Evolutionary conservation across 352 stramenopile genomes (phyloP).

Genomic region (Peronospora farinosa): DNA sequence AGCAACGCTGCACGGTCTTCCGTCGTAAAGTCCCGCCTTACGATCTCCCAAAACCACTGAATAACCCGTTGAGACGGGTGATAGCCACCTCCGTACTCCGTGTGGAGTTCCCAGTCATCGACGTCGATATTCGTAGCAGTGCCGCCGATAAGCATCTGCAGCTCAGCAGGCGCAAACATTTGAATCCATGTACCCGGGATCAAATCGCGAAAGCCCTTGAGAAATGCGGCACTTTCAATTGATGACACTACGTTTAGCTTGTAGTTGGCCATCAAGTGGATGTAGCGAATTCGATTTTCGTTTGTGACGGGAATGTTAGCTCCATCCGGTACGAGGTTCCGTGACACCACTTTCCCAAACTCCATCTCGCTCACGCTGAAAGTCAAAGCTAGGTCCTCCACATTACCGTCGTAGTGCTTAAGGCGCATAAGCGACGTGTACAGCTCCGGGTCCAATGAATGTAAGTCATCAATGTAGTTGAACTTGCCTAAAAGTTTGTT

Average conservation of each 20-base stretch:
- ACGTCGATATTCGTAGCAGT: conserved; percentile 92
- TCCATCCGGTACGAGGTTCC: conserved; percentile 83
- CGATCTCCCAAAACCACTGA: conserved; percentile 78
- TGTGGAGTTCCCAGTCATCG: conserved; percentile 91
- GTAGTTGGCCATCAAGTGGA: conserved; percentile 94
- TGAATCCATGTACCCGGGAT: conserved; percentile 73
- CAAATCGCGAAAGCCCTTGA: conserved; percentile 68
- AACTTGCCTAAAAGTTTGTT: conserved; percentile 90
- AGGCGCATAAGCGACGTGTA: conserved; percentile 95
- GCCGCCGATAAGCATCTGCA: conserved; percentile 91
- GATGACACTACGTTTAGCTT: conserved; percentile 90
- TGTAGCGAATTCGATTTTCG: conserved; percentile 93
- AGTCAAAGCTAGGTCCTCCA: conserved; percentile 89
- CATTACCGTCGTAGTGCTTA: conserved; percentile 91
- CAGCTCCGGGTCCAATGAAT: conserved; percentile 90
- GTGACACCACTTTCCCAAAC: conserved; percentile 53
- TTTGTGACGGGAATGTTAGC: conserved; percentile 87
- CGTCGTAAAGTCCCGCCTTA: conserved; percentile 58
- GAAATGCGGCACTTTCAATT: conserved; percentile 50
- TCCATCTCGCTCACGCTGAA: conserved; percentile 88
- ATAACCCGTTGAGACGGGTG: conserved; percentile 73
- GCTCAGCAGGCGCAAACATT: conserved; percentile 85
- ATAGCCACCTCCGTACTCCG: conserved; percentile 92
- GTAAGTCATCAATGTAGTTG: conserved; percentile 89
- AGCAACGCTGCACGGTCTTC: conserved; percentile 89